Evolutionary conservation across 169 alveolate species (phyloP).

Genomic region (Cryptosporidium baileyi): DNA sequence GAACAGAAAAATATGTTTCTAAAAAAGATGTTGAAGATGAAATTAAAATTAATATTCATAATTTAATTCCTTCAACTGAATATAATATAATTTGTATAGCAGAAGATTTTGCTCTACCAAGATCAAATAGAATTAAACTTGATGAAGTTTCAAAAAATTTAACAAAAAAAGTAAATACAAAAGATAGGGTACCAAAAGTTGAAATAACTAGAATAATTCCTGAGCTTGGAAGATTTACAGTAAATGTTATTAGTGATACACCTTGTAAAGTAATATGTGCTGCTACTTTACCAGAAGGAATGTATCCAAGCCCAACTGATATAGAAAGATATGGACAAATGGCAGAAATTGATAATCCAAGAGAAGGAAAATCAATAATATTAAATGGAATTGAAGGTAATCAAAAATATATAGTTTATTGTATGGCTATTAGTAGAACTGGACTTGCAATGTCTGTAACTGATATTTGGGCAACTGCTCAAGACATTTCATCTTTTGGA

Average conservation of each 20-base stretch:
- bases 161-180: slow-evolving; percentile 59
- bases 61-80: slow-evolving; percentile 71
- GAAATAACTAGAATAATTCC: slow-evolving; percentile 64
- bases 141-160: slow-evolving; percentile 33
- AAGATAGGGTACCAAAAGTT: slow-evolving; percentile 73
- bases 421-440: slow-evolving; percentile 72
- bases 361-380: slow-evolving; percentile 44
- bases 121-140: slow-evolving; percentile 69
- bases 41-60: slow-evolving; percentile 10
- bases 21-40: background rate
- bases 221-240: slow-evolving; percentile 70
- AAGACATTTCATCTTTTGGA: slow-evolving; percentile 76
- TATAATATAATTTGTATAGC: slow-evolving; percentile 73
- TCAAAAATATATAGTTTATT: slow-evolving; percentile 74
- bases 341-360: slow-evolving; percentile 56
- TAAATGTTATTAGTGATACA: slow-evolving; percentile 71
- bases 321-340: slow-evolving; percentile 73
- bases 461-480: slow-evolving; percentile 75
- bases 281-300: slow-evolving; percentile 75
- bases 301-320: slow-evolving; percentile 73
- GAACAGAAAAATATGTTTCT: slow-evolving; percentile 11
- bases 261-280: slow-evolving; percentile 76
- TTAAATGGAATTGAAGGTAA: slow-evolving; percentile 75
- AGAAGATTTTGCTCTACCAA: slow-evolving; percentile 75
- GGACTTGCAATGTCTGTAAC: slow-evolving; percentile 72